These are phyloP conservation scores for Malassezia dermatis DNA, from an alignment of 1,284 basidiomycete genomes.

Conservation along the genomic window DNA sequence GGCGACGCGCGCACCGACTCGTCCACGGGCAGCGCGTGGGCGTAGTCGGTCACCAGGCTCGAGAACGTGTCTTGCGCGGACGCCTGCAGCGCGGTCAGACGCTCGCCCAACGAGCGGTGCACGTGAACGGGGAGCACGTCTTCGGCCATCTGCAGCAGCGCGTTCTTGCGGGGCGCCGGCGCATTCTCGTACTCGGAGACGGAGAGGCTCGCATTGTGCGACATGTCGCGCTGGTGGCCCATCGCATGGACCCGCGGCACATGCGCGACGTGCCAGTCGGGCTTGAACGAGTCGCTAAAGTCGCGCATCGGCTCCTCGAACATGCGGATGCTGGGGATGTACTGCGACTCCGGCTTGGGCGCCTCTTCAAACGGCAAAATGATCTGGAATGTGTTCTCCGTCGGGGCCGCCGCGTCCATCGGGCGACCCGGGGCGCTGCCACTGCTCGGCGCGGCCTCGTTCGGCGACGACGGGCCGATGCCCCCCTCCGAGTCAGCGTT, in stretches of 20 bases:
- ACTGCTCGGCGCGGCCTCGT: constrained; percentile 9
- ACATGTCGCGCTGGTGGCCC: background rate
- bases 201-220: constrained; percentile 3
- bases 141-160: background rate
- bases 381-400: constrained; percentile 32
- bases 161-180: background rate
- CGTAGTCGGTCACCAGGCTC: background rate
- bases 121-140: background rate
- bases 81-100: background rate
- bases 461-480: constrained; percentile 21
- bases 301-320: constrained; percentile 2
- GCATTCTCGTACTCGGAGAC: background rate
- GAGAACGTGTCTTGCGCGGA: background rate
- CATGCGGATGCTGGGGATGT: constrained; percentile 12
- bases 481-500: constrained; percentile 20
- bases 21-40: constrained; percentile 10
- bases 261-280: constrained; percentile 7
- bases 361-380: constrained; percentile 29
- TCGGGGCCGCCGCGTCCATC: constrained; percentile 14
- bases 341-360: constrained; percentile 18
- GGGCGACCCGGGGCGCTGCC: constrained; percentile 32
- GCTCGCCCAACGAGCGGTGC: constrained; percentile 5
- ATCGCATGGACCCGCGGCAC: constrained; percentile 10
- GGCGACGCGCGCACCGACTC: constrained; percentile 2
- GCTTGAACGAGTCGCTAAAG: constrained; percentile 6